phyloP scores from a whole-genome alignment of 108 stramenopile genomes.

The Fistulifera pelliculosa region DNA sequence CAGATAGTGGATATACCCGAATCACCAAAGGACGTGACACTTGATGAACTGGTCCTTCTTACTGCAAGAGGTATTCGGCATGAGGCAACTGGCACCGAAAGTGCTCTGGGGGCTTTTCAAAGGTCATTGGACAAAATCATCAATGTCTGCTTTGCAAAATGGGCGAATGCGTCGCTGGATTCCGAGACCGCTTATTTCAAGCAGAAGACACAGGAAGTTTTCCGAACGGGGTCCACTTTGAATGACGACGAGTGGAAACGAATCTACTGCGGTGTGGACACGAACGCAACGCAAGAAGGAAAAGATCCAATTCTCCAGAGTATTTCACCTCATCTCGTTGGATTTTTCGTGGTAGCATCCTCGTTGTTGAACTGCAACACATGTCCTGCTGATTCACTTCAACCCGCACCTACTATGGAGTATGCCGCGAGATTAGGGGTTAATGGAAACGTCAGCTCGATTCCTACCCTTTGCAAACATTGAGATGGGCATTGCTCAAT shows the following conservation, averaged over 20 bases:
- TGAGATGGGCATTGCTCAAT: constrained; percentile 31
- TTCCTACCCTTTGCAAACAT: constrained; percentile 50
- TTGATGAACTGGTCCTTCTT: constrained; percentile 70
- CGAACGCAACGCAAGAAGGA: neutral
- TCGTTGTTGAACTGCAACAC: constrained; percentile 64
- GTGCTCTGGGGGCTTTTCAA: constrained; percentile 83
- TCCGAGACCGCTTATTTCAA: constrained; percentile 21
- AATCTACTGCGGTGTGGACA: too few relatives aligned
- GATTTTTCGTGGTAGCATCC: constrained; percentile 51
- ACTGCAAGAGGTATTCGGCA: constrained; percentile 78
- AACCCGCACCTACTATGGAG: constrained; percentile 58
- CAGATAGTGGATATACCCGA: constrained; percentile 8
- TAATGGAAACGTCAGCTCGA: constrained; percentile 16
- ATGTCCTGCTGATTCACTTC: constrained; percentile 74
- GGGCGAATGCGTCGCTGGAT: constrained; percentile 50
- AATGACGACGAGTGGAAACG: constrained; percentile 62
- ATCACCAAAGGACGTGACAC: constrained; percentile 45
- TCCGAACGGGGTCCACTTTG: constrained; percentile 31
- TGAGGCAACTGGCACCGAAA: constrained; percentile 51
- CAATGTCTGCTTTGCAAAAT: constrained; percentile 52
- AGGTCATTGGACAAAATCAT: constrained; percentile 66
- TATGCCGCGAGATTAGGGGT: constrained; percentile 64
- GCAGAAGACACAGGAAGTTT: constrained; percentile 24
- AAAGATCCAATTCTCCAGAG: constrained; percentile 16
- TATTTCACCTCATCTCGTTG: constrained; percentile 62